Evolutionary conservation across 2,329 filamentous ascomycete genomes (phyloP).

Genomic region (Fusarium illudens): DNA sequence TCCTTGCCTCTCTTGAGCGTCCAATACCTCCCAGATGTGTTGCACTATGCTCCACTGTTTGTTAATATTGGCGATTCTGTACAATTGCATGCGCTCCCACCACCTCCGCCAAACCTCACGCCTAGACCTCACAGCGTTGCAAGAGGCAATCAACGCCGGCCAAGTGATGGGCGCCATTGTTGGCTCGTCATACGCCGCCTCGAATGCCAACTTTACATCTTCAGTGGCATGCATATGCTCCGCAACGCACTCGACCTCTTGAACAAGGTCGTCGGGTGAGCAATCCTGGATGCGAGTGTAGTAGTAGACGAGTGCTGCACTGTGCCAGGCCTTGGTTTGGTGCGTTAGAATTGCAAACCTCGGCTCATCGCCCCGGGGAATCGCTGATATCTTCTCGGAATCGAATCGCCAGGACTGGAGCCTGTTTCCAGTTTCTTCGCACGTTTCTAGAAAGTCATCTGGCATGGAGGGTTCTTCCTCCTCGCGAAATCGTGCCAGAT

Average conservation of each 20-base stretch:
- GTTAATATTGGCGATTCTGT: slow-evolving; percentile 10
- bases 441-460: background rate
- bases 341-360: background rate
- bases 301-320: background rate
- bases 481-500: background rate
- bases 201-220: background rate
- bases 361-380: background rate
- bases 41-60: slow-evolving; percentile 14
- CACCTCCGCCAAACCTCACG: slow-evolving; percentile 8
- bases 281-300: background rate
- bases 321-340: background rate
- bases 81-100: slow-evolving; percentile 13
- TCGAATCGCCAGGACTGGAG: background rate
- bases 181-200: background rate
- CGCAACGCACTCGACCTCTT: background rate
- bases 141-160: background rate
- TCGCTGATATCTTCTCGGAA: background rate
- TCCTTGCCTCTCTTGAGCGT: background rate
- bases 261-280: background rate
- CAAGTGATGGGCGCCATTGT: background rate
- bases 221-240: background rate
- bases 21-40: slow-evolving; percentile 1
- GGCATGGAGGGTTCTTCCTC: background rate
- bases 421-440: background rate
- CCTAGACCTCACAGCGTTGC: background rate